These are phyloP conservation scores for Kodamaea laetipori DNA, from an alignment of 805 yeast species.

Conservation along the genomic window DNA sequence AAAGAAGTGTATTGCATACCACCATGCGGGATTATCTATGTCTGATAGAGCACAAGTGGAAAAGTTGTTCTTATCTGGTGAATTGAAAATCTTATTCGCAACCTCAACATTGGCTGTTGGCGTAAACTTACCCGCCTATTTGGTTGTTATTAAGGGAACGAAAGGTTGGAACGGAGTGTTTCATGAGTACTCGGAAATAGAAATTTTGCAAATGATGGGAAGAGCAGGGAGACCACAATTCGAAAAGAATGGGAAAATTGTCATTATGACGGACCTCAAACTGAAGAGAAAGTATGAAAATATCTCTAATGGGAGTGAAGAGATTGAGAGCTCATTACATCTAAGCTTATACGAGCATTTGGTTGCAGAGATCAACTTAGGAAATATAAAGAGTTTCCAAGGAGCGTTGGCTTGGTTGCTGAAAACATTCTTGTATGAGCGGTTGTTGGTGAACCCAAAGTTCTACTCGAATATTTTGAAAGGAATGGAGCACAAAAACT, in stretches of 20 bases:
- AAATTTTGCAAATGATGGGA: constrained; percentile 48
- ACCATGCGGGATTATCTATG: constrained; percentile 58
- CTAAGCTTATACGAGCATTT: constrained; percentile 14
- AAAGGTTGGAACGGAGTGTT: constrained; percentile 56
- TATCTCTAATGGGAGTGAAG: constrained; percentile 31
- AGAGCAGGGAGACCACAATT: constrained; percentile 65
- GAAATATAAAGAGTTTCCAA: constrained; percentile 37
- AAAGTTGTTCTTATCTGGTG: constrained; percentile 43
- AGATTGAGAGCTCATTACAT: constrained; percentile 46
- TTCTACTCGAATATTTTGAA: constrained; percentile 23
- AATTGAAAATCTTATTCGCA: constrained; percentile 49
- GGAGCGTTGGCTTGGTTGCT: constrained; percentile 50
- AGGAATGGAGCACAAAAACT: not conserved
- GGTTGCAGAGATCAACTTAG: constrained; percentile 25
- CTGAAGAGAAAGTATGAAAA: constrained; percentile 41
- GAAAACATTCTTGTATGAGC: constrained; percentile 50
- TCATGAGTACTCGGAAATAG: constrained; percentile 57
- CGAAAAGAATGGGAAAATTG: constrained; percentile 52
- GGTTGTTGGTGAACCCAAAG: constrained; percentile 44
- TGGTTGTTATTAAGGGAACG: constrained; percentile 64
- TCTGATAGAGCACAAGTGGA: constrained; percentile 52
- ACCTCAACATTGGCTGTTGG: constrained; percentile 66
- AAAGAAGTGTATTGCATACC: constrained; percentile 49
- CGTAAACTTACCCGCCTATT: constrained; percentile 60
- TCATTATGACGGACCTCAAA: constrained; percentile 46